Conservation (phyloP, 2,329 filamentous ascomycete species). For the Leptodontidium sp. region DNA sequence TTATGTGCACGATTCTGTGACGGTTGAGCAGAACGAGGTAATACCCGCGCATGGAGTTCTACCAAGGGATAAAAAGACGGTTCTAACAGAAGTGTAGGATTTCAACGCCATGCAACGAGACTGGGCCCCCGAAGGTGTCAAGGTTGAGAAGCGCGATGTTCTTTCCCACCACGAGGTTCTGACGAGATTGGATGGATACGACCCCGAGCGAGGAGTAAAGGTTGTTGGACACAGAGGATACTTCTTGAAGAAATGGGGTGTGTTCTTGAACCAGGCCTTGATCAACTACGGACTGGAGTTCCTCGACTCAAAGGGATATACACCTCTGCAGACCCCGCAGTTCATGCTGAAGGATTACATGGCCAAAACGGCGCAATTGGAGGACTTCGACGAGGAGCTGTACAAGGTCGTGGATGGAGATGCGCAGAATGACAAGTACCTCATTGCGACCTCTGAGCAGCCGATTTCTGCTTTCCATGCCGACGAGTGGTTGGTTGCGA, state of each 20-base stretch:
- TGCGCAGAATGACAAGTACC: slow-evolving; percentile 85
- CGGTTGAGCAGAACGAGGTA: slow-evolving; percentile 82
- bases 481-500: slow-evolving; percentile 88
- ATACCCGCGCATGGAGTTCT: slow-evolving; percentile 1
- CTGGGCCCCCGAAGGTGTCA: slow-evolving; percentile 82
- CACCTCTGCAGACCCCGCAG: slow-evolving; percentile 83
- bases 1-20: slow-evolving; percentile 89
- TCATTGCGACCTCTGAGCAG: slow-evolving; percentile 87
- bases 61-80: not conserved
- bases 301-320: slow-evolving; percentile 81
- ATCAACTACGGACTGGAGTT: slow-evolving; percentile 96
- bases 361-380: slow-evolving; percentile 97
- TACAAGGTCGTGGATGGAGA: slow-evolving; percentile 96
- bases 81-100: slow-evolving; percentile 57
- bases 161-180: slow-evolving; percentile 97
- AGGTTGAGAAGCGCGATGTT: slow-evolving; percentile 75
- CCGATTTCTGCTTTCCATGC: slow-evolving; percentile 92
- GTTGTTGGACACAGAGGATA: slow-evolving; percentile 95
- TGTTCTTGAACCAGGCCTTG: slow-evolving; percentile 90
- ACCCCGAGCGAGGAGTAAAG: slow-evolving; percentile 91
- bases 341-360: slow-evolving; percentile 97
- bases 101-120: slow-evolving; percentile 80
- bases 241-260: slow-evolving; percentile 87
- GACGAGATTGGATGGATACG: slow-evolving; percentile 86
- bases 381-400: slow-evolving; percentile 96